Conservation (phyloP, 345 rosid species). For the Luvunga scandens region DNA sequence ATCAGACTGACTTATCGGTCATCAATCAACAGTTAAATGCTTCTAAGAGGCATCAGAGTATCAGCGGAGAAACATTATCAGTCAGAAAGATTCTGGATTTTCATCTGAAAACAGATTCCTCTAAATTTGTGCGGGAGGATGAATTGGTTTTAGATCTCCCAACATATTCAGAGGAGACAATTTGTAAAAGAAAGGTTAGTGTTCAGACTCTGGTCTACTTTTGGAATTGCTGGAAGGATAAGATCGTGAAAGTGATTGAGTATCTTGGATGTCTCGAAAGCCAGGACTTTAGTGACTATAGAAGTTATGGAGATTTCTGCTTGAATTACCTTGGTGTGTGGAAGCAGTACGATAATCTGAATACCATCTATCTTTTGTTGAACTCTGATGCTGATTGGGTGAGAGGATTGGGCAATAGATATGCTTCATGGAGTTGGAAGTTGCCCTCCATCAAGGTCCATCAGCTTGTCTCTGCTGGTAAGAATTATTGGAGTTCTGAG, state of each 20-base stretch:
- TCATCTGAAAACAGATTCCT: conserved; percentile 18
- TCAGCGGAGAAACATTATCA: conserved; percentile 37
- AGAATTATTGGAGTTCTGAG: conserved; percentile 34
- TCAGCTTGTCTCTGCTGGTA: conserved; percentile 33
- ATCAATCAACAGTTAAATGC: conserved; percentile 29
- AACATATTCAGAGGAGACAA: conserved; percentile 15
- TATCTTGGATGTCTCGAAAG: conserved; percentile 16
- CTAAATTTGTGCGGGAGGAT: conserved; percentile 27
- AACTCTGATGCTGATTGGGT: conserved; percentile 37
- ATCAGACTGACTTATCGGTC: conserved; percentile 15
- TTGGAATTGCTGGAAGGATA: conserved; percentile 50
- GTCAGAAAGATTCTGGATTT: conserved; percentile 40
- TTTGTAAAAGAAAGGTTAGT: conserved; percentile 15
- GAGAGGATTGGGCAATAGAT: conserved; percentile 16
- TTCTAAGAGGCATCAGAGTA: conserved; percentile 25
- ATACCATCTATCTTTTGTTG: conserved; percentile 26
- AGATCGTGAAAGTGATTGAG: conserved; percentile 22
- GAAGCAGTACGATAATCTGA: conserved; percentile 15
- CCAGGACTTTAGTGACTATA: not conserved
- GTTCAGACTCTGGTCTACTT: conserved; percentile 35
- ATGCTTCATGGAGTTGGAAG: conserved; percentile 18
- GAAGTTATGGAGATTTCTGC: conserved; percentile 36
- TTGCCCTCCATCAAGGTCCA: conserved; percentile 16
- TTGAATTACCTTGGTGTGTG: conserved; percentile 46
- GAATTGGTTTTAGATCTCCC: conserved; percentile 20